Base-by-base conservation (phyloP, 164 flowering plant genomes). In the Liriodendron chinense region DNA sequence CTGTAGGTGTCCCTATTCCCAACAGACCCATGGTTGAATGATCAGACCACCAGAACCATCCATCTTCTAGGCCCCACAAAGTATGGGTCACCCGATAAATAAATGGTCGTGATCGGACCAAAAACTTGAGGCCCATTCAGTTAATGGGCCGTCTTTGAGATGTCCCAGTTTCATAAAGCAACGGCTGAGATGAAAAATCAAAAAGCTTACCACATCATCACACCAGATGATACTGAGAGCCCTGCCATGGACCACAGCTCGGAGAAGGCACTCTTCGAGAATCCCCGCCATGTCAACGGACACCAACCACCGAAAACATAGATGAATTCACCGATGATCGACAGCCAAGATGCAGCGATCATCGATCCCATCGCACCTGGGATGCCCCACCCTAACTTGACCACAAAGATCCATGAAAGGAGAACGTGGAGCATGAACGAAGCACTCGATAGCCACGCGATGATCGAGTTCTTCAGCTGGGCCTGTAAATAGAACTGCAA, bases 361-460 rank as follows among this genome's bases (percentile, higher is more conserved):
- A 93, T 80, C 63, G 87, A 91, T 74, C 87, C 77, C 1, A 94
- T 94, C 0, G 85, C 94, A 1, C 93, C 98, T n/a, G 73, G 87
- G 71, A 93, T 28, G 13, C 86, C 81, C 14, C 90, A 82, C 76
- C 85, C 75, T n/a, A 22, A 83, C 74, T 86, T 72, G 1, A 16
- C 53, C 0, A 82, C 83, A 34, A 87, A 81, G 66, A 84, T 69
- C 89, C 88, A 87, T 0, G 84, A 84, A 61, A 87, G 64, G 7
- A 78, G 22, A 22, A 86, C 18, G 72, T 87, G 89, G 50, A 86
- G 26, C 7, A 78, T 61, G 22, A 85, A 74, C 1, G 86, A 62
- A 4, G 61, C 23, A 0, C 71, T 71, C 1, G 84, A 67, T 7
- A 86, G 24, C 77, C 80, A 85, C 5, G 78, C 86, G 49, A 86